A percentile compares a stretch with the other conserved stretches of the same genome.
phyloP scores from a whole-genome alignment of 495 filamentous ascomycete species.

The Hypoxylon lenormandii region DNA sequence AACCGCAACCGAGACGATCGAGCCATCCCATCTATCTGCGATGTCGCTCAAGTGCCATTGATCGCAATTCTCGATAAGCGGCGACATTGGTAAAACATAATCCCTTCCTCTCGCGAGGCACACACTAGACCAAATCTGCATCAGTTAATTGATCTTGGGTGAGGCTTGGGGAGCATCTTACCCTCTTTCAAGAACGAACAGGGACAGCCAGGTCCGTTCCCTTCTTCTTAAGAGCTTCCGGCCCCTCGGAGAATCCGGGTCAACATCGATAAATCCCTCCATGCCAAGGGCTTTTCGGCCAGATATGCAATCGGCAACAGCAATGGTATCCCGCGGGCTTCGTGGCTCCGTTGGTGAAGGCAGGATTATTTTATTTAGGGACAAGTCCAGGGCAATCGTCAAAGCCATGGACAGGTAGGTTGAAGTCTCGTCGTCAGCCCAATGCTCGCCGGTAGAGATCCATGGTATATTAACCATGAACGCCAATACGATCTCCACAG shows the following conservation, averaged over 20 bases:
- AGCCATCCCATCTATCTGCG: conserved; percentile 74
- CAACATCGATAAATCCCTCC: conserved; percentile 74
- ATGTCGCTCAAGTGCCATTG: conserved; percentile 72
- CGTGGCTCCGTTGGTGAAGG: conserved; percentile 65
- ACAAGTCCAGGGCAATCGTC: conserved; percentile 75
- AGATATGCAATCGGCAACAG: conserved; percentile 74
- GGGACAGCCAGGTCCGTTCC: conserved; percentile 75
- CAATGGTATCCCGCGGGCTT: conserved; percentile 62
- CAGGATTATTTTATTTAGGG: conserved; percentile 74
- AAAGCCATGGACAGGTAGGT: conserved; percentile 76
- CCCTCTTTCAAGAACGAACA: conserved; percentile 80
- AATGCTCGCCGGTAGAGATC: conserved; percentile 75
- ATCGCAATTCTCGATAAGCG: conserved; percentile 73
- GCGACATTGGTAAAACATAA: conserved; percentile 73
- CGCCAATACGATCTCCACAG: conserved; percentile 77
- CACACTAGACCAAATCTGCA: conserved; percentile 59
- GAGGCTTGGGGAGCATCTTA: conserved; percentile 42
- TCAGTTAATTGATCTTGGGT: conserved; percentile 26
- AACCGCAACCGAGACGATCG: conserved; percentile 75
- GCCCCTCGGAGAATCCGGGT: conserved; percentile 69
- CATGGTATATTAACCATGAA: conserved; percentile 84
- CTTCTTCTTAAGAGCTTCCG: conserved; percentile 70
- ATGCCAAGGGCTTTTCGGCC: conserved; percentile 71
- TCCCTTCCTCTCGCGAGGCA: conserved; percentile 75
- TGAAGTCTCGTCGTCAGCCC: conserved; percentile 78